Percentiles rank a stretch among this genome's conserved stretches.
Conservation (phyloP, 306 rosid genomes). For the Acacia crassicarpa region DNA sequence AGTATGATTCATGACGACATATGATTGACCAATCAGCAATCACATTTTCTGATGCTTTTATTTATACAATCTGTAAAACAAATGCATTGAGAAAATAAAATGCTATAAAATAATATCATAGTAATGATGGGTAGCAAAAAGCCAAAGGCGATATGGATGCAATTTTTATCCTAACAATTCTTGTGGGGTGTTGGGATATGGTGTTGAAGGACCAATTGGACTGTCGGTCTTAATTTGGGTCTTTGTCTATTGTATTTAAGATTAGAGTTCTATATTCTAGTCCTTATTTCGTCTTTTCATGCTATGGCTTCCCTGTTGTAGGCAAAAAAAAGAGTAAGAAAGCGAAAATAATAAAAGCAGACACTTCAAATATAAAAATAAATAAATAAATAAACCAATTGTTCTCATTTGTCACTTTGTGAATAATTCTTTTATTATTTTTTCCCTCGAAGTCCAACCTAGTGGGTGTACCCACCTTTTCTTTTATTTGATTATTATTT, state of each 20-base stretch:
- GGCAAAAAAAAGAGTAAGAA: not conserved
- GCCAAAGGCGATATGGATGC: no score
- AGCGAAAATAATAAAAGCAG: not conserved
- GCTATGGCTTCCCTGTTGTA: no score
- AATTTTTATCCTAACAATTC: no score
- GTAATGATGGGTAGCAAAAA: not conserved
- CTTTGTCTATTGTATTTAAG: no score
- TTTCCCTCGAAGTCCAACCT: not conserved
- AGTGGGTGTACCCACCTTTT: not conserved
- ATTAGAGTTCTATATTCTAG: no score
- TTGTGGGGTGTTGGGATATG: no score
- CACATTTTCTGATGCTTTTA: not conserved
- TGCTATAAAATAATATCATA: not conserved
- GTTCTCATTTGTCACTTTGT: conserved; percentile 21
- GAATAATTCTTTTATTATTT: not conserved
- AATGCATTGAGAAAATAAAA: not conserved
- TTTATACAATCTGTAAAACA: not conserved
- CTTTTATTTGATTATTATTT: not conserved
- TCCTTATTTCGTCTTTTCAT: no score
- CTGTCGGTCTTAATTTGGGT: no score
- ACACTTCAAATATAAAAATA: not conserved
- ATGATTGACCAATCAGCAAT: conserved; percentile 8
- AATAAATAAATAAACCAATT: not conserved
- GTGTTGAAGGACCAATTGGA: no score
- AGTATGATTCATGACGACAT: not conserved